Evolutionary conservation across 768 basidiomycete species (phyloP).

Genomic region (Termitomyces sp.): DNA sequence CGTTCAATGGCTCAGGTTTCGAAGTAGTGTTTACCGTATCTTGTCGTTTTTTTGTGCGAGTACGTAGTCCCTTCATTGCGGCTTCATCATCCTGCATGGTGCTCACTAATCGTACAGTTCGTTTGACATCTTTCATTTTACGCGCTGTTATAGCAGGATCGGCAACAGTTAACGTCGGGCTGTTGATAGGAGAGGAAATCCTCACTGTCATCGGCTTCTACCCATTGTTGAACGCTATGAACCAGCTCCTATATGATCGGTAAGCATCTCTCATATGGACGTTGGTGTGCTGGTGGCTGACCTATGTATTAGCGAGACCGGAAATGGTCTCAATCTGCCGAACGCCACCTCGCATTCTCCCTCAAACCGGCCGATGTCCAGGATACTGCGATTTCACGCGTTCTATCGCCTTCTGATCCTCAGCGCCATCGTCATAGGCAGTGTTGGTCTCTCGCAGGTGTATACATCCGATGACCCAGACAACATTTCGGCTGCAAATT

Average conservation of each 20-base stretch:
- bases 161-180: not conserved
- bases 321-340: not conserved
- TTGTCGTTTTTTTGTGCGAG: constrained; percentile 1
- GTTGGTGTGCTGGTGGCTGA: not conserved
- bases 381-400: not conserved
- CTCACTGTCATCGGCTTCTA: not conserved
- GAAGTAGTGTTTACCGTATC: not conserved
- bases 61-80: not conserved
- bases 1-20: not conserved
- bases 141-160: constrained; percentile 5
- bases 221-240: not conserved
- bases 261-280: not conserved
- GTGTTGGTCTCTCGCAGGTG: constrained; percentile 2
- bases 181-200: constrained; percentile 7
- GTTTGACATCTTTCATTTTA: constrained; percentile 1
- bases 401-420: constrained; percentile 2
- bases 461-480: not conserved
- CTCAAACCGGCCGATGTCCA: not conserved
- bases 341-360: too few relatives aligned
- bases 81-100: not conserved
- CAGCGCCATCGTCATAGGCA: constrained; percentile 2
- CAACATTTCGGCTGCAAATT: not conserved
- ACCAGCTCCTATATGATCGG: constrained; percentile 1
- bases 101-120: not conserved
- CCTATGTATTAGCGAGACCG: not conserved